Conservation (phyloP, 2,329 filamentous ascomycete species). For the Didymella glomerata region DNA sequence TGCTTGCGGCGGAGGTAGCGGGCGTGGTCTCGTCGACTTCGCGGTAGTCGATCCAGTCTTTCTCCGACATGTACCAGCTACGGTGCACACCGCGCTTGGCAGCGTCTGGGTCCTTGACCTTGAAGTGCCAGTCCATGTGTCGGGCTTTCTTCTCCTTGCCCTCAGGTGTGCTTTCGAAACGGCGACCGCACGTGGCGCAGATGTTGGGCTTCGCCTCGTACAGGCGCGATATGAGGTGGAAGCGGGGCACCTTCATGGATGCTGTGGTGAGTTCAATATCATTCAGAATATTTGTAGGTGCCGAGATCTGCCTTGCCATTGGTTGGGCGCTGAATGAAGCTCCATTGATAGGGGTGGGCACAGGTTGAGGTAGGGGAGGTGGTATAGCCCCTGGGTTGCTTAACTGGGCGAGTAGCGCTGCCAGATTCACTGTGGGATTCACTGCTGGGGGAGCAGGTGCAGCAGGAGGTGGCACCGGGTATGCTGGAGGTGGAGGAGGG, state of each 20-base stretch:
- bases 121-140: slow-evolving; percentile 99
- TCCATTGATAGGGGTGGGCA: slow-evolving; percentile 34
- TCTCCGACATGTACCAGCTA: slow-evolving; percentile 93
- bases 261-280: slow-evolving; percentile 69
- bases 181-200: slow-evolving; percentile 89
- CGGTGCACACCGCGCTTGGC: slow-evolving; percentile 87
- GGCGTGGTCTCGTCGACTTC: slow-evolving; percentile 74
- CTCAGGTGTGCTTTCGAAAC: slow-evolving; percentile 79
- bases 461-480: slow-evolving; percentile 30
- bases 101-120: slow-evolving; percentile 86
- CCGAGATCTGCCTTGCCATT: slow-evolving; percentile 40
- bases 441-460: slow-evolving; percentile 38
- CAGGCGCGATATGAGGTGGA: slow-evolving; percentile 75
- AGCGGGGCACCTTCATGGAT: slow-evolving; percentile 78
- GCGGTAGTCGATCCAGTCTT: slow-evolving; percentile 90
- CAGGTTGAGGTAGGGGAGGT: slow-evolving; percentile 26
- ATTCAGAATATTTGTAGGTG: slow-evolving; percentile 52
- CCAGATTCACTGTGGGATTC: slow-evolving; percentile 42
- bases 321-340: slow-evolving; percentile 37
- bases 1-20: slow-evolving; percentile 40
- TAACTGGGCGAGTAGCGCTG: slow-evolving; percentile 45
- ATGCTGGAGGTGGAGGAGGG: too few species aligned
- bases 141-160: slow-evolving; percentile 86
- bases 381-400: slow-evolving; percentile 36
- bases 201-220: slow-evolving; percentile 86